Conservation (phyloP, 768 basidiomycete species). For the Mycena capillaripes region DNA sequence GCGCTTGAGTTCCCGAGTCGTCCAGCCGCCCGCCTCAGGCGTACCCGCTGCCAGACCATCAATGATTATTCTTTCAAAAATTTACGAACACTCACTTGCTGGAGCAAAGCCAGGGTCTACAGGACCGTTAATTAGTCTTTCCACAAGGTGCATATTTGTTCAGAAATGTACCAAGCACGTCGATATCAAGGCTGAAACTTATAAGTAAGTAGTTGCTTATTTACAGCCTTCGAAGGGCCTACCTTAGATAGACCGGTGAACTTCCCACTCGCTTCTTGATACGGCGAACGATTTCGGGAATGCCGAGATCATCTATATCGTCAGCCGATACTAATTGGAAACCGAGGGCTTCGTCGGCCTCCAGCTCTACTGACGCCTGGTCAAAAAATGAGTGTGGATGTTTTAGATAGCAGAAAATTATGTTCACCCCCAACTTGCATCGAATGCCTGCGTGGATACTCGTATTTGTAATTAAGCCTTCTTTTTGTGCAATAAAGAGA, state of each 20-base stretch:
- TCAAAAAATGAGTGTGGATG: slow-evolving; percentile 46
- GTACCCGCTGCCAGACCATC: slow-evolving; percentile 73
- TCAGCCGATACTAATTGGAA: slow-evolving; percentile 86
- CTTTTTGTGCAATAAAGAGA: slow-evolving; percentile 84
- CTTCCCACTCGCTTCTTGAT: slow-evolving; percentile 82
- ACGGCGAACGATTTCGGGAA: slow-evolving; percentile 74
- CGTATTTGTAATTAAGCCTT: slow-evolving; percentile 81
- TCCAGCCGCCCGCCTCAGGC: slow-evolving; percentile 90
- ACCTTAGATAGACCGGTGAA: slow-evolving; percentile 84
- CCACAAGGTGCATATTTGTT: not conserved
- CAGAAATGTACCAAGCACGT: slow-evolving; percentile 74
- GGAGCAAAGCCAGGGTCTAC: slow-evolving; percentile 84
- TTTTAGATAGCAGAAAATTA: slow-evolving; percentile 37
- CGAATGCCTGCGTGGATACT: slow-evolving; percentile 92
- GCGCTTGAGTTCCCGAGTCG: slow-evolving; percentile 84
- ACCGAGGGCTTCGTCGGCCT: slow-evolving; percentile 79
- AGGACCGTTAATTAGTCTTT: not conserved
- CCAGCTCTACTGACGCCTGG: slow-evolving; percentile 73
- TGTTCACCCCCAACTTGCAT: slow-evolving; percentile 68
- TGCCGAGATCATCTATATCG: slow-evolving; percentile 87
- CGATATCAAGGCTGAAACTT: slow-evolving; percentile 85
- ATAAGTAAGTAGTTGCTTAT: not conserved
- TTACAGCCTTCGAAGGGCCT: slow-evolving; percentile 44
- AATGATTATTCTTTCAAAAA: not conserved
- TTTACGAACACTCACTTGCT: slow-evolving; percentile 65